phyloP scores from a whole-genome alignment of 1,284 basidiomycete genomes.

The Cryptococcus sp. region DNA sequence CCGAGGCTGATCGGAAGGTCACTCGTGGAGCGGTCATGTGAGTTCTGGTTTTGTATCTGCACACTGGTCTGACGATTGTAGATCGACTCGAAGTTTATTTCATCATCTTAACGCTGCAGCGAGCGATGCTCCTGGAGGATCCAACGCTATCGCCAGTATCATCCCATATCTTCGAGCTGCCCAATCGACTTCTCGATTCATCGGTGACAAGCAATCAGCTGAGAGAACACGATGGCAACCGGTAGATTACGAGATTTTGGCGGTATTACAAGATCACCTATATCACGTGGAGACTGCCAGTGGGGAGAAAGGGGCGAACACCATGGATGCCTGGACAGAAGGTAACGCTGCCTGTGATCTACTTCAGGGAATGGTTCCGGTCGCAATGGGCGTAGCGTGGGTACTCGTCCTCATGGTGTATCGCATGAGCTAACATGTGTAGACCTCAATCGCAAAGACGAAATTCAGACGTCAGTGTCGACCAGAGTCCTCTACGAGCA shows the following conservation, averaged over 20 bases:
- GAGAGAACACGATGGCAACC: slow-evolving; percentile 30
- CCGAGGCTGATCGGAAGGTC: slow-evolving; percentile 29
- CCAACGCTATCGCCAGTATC: slow-evolving; percentile 29
- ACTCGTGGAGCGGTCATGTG: slow-evolving; percentile 38
- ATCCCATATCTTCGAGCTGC: slow-evolving; percentile 32
- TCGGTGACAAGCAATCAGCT: slow-evolving; percentile 11
- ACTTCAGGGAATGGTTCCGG: slow-evolving; percentile 25
- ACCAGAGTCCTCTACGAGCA: slow-evolving; percentile 11
- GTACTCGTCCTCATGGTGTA: slow-evolving; percentile 3
- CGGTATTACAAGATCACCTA: slow-evolving; percentile 37
- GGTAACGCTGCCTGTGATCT: slow-evolving; percentile 37
- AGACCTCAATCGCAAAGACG: background rate
- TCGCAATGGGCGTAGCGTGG: slow-evolving; percentile 22
- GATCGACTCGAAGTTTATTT: slow-evolving; percentile 24
- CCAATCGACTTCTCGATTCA: slow-evolving; percentile 26
- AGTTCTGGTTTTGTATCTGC: slow-evolving; percentile 2
- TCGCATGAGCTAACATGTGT: background rate
- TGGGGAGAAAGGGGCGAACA: slow-evolving; percentile 8
- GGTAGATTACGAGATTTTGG: slow-evolving; percentile 41
- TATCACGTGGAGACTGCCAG: slow-evolving; percentile 15
- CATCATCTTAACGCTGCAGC: slow-evolving; percentile 17
- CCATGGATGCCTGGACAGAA: slow-evolving; percentile 37
- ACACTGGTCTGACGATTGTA: background rate
- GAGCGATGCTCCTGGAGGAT: slow-evolving; percentile 6
- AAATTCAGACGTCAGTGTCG: background rate